phyloP scores from a whole-genome alignment of 2,329 filamentous ascomycete genomes.

The Epicoccum sorghinum region DNA sequence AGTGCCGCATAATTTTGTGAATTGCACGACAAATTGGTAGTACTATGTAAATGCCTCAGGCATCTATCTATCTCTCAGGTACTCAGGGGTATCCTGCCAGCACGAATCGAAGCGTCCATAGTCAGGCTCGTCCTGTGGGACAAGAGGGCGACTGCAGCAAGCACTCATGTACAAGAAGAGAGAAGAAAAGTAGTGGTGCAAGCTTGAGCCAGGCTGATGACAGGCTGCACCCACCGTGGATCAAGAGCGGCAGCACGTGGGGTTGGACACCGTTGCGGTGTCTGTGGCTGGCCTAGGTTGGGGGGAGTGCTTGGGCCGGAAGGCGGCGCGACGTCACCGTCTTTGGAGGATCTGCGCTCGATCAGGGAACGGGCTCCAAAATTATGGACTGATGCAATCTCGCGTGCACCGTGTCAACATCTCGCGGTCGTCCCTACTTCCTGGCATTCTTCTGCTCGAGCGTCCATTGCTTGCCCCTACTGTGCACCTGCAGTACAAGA shows the following conservation, averaged over 20 bases:
- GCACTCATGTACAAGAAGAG: not conserved
- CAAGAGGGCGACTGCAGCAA: not conserved
- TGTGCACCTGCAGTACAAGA: not conserved
- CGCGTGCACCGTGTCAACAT: slow-evolving; percentile 27
- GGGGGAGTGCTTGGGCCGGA: slow-evolving; percentile 11
- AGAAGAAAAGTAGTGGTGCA: not conserved
- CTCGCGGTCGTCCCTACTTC: not conserved
- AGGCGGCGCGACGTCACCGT: slow-evolving; percentile 29
- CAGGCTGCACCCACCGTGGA: not conserved
- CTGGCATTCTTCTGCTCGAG: not conserved
- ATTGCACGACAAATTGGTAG: not conserved
- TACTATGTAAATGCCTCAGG: slow-evolving; percentile 3
- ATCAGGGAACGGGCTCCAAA: slow-evolving; percentile 33
- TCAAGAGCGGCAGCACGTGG: slow-evolving; percentile 25
- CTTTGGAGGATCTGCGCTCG: slow-evolving; percentile 26
- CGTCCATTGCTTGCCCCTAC: not conserved
- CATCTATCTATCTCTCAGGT: not conserved
- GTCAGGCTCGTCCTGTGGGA: no score
- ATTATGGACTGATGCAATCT: slow-evolving; percentile 29
- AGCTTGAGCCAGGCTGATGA: slow-evolving; percentile 22
- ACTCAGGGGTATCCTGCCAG: slow-evolving; percentile 2
- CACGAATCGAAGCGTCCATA: no score
- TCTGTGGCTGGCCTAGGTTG: slow-evolving; percentile 7
- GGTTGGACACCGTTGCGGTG: not conserved
- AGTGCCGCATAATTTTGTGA: slow-evolving; percentile 10